phyloP scores from a whole-genome alignment of 2,329 filamentous ascomycete genomes.

The Fonsecaea erecta region DNA sequence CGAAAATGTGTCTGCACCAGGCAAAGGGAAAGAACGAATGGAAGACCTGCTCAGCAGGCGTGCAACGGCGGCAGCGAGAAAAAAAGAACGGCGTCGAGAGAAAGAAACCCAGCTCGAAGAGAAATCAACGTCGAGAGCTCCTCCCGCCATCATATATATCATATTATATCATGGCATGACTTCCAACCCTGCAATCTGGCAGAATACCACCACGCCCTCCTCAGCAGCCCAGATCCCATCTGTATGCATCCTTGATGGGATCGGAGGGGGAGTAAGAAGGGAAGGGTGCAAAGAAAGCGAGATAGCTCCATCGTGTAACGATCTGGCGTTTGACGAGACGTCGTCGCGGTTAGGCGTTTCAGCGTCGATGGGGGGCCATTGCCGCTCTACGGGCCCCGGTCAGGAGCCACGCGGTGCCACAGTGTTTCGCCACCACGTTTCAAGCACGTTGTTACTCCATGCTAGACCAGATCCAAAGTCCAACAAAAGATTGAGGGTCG shows the following conservation, averaged over 20 bases:
- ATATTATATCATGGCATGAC: not conserved
- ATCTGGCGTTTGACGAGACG: slow-evolving; percentile 1
- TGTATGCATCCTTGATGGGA: not conserved
- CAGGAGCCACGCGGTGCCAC: not conserved
- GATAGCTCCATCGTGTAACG: not conserved
- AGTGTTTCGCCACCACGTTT: not conserved
- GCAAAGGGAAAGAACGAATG: slow-evolving; percentile 18
- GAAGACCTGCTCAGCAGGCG: slow-evolving; percentile 27
- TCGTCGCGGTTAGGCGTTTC: not conserved
- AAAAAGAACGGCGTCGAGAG: slow-evolving; percentile 18
- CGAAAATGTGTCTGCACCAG: slow-evolving; percentile 22
- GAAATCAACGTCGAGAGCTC: not conserved
- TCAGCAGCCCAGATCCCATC: not conserved
- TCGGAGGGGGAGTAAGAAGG: not conserved
- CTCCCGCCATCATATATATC: not conserved
- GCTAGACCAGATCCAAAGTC: not conserved
- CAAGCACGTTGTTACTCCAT: not conserved
- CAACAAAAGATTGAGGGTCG: too few species aligned
- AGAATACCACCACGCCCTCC: not conserved
- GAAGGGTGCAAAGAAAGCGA: not conserved
- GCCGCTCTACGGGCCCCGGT: too few species aligned
- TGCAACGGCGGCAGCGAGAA: too few species aligned
- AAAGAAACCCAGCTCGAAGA: slow-evolving; percentile 1
- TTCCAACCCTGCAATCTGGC: not conserved
- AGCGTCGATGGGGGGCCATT: not conserved